Evolutionary conservation across 1,284 basidiomycete genomes (phyloP), one percentile per base, ranked within the genome.

Genomic region (Pisolithus thermaeus): DNA sequence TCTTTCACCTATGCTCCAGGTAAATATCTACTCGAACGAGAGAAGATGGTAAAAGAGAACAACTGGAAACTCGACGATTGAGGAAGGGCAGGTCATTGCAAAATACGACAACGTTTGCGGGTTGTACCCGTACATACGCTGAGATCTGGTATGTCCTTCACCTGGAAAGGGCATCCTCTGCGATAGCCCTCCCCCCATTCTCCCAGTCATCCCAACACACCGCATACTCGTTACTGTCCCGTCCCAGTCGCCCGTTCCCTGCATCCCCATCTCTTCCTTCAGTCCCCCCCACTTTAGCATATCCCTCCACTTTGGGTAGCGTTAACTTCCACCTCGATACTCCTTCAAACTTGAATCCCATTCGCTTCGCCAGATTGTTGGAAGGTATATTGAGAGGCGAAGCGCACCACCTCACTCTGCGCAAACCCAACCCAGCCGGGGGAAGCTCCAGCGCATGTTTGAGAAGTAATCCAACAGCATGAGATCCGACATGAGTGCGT

Each of bases 1-100:
- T 37, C 20, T 16, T 53, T 35, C 9, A 9, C 35, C 11, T 38
- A 48, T 43, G 35, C 39, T 52, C 11, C 28, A 90, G 90, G 87
- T 9, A 92, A 92, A 66, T 92, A 85, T 61, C 75, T 93, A n/a
- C 73, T 93, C 40, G 90, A 93, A 64, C 77, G 84, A 42, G 88
- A 90, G 70, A 82, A 80, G 60, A 68, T 92, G 4, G 72, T 88
- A 49, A 92, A 92, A 64, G 86, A 90, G 63, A 92, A 92, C 61
- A 77, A 77, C 25, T 92, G 89, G 90, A 75, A 69, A 42, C 59
- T 86, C 51, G 80, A 84, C 58, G 67, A 73, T 16, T 69, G 55
- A 40, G 44, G 7, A 4, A 20, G 18, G 7, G 50, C 54, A 20
- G n/a, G 8, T 12, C 4, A 20, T n/a, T 12, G 39, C 39, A 7